phyloP scores from a whole-genome alignment of 2,329 filamentous ascomycete species.

The Aspergillus transmontanensis region DNA sequence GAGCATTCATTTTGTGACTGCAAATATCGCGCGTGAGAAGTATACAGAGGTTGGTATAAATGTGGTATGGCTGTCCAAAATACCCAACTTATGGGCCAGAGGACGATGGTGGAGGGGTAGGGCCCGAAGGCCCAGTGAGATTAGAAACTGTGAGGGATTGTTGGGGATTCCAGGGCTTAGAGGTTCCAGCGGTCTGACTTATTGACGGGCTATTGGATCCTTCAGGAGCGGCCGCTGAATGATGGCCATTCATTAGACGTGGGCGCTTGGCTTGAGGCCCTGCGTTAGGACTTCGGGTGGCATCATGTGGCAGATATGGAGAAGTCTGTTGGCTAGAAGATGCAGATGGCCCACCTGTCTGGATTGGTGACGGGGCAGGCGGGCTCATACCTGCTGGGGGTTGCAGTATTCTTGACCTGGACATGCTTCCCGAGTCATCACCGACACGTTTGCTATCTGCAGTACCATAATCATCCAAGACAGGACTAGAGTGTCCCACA shows the following conservation, averaged over 20 bases:
- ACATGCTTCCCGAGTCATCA: conserved; percentile 12
- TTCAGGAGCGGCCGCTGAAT: conserved; percentile 6
- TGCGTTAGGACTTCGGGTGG: conserved; percentile 21
- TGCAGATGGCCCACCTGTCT: conserved; percentile 21
- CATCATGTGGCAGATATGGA: conserved; percentile 32
- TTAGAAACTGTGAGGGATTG: conserved; percentile 25
- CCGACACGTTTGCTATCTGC: conserved; percentile 13
- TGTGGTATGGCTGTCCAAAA: background rate
- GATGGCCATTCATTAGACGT: conserved; percentile 39
- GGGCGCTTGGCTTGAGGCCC: conserved; percentile 36
- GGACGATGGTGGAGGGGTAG: conserved; percentile 26
- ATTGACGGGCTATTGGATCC: conserved; percentile 2
- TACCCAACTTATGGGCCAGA: conserved; percentile 5
- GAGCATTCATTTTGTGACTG: background rate
- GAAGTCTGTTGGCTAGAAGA: conserved; percentile 33
- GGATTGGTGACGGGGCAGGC: conserved; percentile 25
- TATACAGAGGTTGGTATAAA: background rate
- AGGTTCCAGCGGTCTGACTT: conserved; percentile 11
- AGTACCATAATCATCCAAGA: conserved; percentile 18
- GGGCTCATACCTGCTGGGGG: conserved; percentile 29
- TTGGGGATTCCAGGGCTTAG: conserved; percentile 17
- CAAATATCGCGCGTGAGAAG: background rate
- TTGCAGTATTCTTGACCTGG: conserved; percentile 16
- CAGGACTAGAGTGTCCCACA: conserved; percentile 28
- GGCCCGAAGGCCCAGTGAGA: conserved; percentile 26